Base-by-base conservation (phyloP, 1,139 yeast genomes). In the Hanseniaspora gamundiae region DNA sequence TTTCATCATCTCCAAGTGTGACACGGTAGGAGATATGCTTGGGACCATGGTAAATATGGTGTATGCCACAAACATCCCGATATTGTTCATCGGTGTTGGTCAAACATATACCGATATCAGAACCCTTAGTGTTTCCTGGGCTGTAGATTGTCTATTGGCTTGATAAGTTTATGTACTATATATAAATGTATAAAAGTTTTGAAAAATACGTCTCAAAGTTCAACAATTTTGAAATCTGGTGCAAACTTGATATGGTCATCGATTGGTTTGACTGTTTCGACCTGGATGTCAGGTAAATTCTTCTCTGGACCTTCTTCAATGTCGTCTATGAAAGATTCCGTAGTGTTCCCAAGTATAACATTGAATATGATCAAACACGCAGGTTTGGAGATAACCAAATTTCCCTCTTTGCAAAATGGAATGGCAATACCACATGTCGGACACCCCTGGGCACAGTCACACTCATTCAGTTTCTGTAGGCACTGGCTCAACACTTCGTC, bases 1-100 rank as follows among this genome's bases (percentile, higher is more conserved):
- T 58, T 91, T 93, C 66, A 80, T 91, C 49, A 83, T 91, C 40
- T 84, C 95, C 42, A 91, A 91, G 62, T 94, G 95, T 54, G 98
- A 91, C 60, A 91, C 98, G 0, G 98, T 91, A 24, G 98, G 98
- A 19, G 96, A 88, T 54, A 71, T 91, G 74, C 83, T 91, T 33
- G 98, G 98, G 20, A 79, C 95, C 0, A 85, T 93, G 87, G 95
- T 91, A 27, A 88, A 91, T 62, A 86, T 91, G 95, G 95, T 94
- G 2, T 85, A 84, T 71, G 91, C 96, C 4, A 91, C 98, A 0
- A 87, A 87, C 35, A 93, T 91, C 19, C 98, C 98, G 0, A 93
- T 91, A 39, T 69, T 91, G 52, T 91, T 91, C 65, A 93, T 91
- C 45, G 98, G 98, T 26, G 87, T 91, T 2, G 98, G 98, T 10